A percentile compares a stretch with the other conserved stretches of the same genome.
Conservation (phyloP, 2,329 filamentous ascomycete species). For the Rhinocladiella similis region DNA sequence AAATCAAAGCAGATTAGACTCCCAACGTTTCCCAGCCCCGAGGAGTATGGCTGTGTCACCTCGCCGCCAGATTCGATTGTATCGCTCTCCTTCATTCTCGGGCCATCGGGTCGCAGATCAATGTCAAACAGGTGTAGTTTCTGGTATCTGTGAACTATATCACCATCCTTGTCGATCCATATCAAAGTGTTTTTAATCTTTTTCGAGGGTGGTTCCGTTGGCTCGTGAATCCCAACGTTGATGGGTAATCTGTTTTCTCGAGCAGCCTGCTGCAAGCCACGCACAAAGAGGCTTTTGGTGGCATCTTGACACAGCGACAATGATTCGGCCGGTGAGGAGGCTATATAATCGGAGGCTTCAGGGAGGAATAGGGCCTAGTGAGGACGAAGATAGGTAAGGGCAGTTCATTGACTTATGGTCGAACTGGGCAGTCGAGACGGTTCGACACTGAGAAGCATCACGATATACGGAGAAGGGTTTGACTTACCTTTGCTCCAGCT, state of each 20-base stretch:
- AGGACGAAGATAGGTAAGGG: slow-evolving; percentile 10
- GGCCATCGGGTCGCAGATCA: slow-evolving; percentile 50
- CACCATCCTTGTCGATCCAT: slow-evolving; percentile 64
- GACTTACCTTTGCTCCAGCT: slow-evolving; percentile 71
- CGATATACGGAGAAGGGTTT: neutral
- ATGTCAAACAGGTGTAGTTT: slow-evolving; percentile 91
- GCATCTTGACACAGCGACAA: slow-evolving; percentile 69
- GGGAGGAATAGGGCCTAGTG: slow-evolving; percentile 79
- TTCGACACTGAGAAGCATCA: neutral
- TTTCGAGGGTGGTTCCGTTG: slow-evolving; percentile 50
- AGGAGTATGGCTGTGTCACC: slow-evolving; percentile 71
- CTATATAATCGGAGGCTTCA: slow-evolving; percentile 89
- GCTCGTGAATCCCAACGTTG: slow-evolving; percentile 85
- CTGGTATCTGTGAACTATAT: slow-evolving; percentile 68
- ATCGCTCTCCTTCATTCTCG: slow-evolving; percentile 62
- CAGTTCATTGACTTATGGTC: slow-evolving; percentile 10
- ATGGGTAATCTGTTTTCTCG: slow-evolving; percentile 65
- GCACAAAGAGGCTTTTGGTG: slow-evolving; percentile 69
- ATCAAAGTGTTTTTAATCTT: slow-evolving; percentile 65
- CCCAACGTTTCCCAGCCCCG: slow-evolving; percentile 72
- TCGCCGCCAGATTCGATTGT: slow-evolving; percentile 66
- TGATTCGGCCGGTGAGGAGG: slow-evolving; percentile 65
- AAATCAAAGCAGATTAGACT: slow-evolving; percentile 89
- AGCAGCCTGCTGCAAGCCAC: slow-evolving; percentile 71
- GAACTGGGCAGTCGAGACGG: slow-evolving; percentile 1